A percentile compares a stretch with the other conserved stretches of the same genome.
These are phyloP conservation scores for Escovopsis sp. DNA, from an alignment of 2,329 filamentous ascomycete species.

Conservation along the genomic window DNA sequence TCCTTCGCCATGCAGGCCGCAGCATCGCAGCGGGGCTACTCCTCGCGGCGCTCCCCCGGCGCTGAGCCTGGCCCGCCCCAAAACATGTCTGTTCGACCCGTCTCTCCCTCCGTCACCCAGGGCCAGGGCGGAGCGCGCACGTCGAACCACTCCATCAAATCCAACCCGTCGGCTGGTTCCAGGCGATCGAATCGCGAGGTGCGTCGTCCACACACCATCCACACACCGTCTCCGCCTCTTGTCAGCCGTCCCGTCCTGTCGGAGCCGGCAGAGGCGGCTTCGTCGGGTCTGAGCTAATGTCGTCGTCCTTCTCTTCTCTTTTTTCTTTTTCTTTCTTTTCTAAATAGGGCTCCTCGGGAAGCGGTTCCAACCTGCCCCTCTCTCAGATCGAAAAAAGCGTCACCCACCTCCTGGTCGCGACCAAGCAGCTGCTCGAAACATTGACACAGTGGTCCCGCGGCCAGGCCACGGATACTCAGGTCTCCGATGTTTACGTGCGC, in stretches of 20 bases:
- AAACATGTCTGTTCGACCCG: slow-evolving; percentile 39
- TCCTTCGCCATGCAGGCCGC: slow-evolving; percentile 32
- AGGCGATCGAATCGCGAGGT: slow-evolving; percentile 21
- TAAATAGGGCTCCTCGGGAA: slow-evolving; percentile 30
- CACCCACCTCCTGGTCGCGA: slow-evolving; percentile 91
- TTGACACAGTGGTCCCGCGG: slow-evolving; percentile 95
- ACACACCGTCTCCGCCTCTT: not conserved
- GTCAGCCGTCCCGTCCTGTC: no score
- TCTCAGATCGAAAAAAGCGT: slow-evolving; percentile 99
- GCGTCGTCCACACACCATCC: slow-evolving; percentile 7
- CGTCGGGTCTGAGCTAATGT: not conserved
- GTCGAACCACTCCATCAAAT: slow-evolving; percentile 54
- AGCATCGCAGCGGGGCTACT: slow-evolving; percentile 31
- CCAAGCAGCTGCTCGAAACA: slow-evolving; percentile 93
- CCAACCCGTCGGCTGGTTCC: slow-evolving; percentile 25
- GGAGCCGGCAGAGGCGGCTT: not conserved
- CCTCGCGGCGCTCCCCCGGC: slow-evolving; percentile 49
- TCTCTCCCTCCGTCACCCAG: slow-evolving; percentile 36
- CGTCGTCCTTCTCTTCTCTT: not conserved
- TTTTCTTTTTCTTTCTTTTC: no score
- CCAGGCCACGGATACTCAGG: slow-evolving; percentile 81
- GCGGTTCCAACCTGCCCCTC: slow-evolving; percentile 56
- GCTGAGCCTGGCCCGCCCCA: slow-evolving; percentile 44
- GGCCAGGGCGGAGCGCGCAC: slow-evolving; percentile 44
- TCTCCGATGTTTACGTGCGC: slow-evolving; percentile 95